Evolutionary conservation across 345 rosid species (phyloP).

Genomic region (Gynandropsis gynandra): DNA sequence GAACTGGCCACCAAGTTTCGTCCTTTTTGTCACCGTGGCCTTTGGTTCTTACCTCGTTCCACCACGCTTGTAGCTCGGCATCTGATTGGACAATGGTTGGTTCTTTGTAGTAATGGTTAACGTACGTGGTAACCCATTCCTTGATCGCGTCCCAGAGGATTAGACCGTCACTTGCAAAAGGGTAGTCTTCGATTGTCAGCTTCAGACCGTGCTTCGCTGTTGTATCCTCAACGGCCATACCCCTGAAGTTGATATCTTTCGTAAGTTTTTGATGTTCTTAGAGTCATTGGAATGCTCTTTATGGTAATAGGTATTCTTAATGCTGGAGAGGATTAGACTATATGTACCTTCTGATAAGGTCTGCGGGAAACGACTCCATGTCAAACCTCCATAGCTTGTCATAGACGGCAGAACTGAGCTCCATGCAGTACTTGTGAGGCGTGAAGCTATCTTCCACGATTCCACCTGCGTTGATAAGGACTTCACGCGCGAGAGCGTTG

Average conservation of each 20-base stretch:
- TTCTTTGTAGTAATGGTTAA: neutral
- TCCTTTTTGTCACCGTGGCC: conserved; percentile 4
- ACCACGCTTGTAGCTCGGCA: conserved; percentile 3
- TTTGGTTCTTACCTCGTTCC: conserved; percentile 3
- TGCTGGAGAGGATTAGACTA: no score
- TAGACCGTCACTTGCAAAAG: conserved; percentile 1
- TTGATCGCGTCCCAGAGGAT: conserved; percentile 10
- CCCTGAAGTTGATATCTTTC: no score
- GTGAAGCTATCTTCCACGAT: conserved; percentile 44
- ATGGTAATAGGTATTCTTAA: no score
- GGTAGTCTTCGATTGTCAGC: conserved; percentile 2
- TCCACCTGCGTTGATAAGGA: conserved; percentile 45
- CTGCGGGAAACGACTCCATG: conserved; percentile 41
- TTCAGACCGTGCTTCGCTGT: neutral
- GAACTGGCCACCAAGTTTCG: conserved; percentile 3
- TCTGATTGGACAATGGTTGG: neutral
- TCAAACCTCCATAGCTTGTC: conserved; percentile 50
- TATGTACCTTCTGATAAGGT: conserved; percentile 48
- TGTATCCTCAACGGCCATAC: neutral
- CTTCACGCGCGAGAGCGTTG: conserved; percentile 51
- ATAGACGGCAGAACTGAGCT: conserved; percentile 43
- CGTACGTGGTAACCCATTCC: conserved; percentile 8
- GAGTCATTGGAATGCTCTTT: no score
- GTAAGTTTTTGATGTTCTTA: no score
- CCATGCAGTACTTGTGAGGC: conserved; percentile 38